These are phyloP conservation scores for Suhomyces maxii DNA, from an alignment of 1,139 yeast genomes.

Conservation along the genomic window DNA sequence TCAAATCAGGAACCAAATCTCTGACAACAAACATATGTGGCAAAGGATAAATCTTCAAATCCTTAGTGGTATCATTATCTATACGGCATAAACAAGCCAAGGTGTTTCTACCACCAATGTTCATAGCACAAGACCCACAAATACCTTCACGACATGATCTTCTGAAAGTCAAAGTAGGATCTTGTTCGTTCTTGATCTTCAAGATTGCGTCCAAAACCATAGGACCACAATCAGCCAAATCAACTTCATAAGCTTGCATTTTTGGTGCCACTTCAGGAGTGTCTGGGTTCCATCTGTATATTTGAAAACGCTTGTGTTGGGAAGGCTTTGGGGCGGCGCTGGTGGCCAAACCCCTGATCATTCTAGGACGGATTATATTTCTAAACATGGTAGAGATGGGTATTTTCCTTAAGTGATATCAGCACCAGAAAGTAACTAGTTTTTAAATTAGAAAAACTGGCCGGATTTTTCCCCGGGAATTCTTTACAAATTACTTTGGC, in stretches of 20 bases:
- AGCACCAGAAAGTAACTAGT: not conserved
- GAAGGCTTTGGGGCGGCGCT: conserved; percentile 43
- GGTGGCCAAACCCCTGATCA: conserved; percentile 44
- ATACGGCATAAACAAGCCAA: conserved; percentile 95
- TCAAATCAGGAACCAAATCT: conserved; percentile 96
- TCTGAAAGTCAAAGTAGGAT: conserved; percentile 91
- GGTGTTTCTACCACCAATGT: conserved; percentile 96
- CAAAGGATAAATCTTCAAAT: conserved; percentile 87
- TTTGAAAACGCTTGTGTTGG: conserved; percentile 73
- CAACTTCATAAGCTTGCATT: conserved; percentile 80
- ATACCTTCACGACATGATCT: conserved; percentile 99
- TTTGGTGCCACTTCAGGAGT: conserved; percentile 90
- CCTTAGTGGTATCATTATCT: conserved; percentile 73
- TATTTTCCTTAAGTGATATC: not conserved
- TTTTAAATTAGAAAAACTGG: conserved; percentile 8
- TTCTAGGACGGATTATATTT: conserved; percentile 20
- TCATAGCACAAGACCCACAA: conserved; percentile 99
- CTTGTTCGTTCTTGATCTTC: conserved; percentile 95
- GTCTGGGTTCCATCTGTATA: conserved; percentile 98
- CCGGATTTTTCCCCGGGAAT: conserved; percentile 14
- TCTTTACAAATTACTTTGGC: conserved; percentile 12
- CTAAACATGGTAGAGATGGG: conserved; percentile 19
- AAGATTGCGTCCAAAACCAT: conserved; percentile 95
- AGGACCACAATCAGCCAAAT: conserved; percentile 92
- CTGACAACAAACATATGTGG: conserved; percentile 98